Base-by-base conservation (phyloP, 116 monocot genomes). In the Cymodocea nodosa region DNA sequence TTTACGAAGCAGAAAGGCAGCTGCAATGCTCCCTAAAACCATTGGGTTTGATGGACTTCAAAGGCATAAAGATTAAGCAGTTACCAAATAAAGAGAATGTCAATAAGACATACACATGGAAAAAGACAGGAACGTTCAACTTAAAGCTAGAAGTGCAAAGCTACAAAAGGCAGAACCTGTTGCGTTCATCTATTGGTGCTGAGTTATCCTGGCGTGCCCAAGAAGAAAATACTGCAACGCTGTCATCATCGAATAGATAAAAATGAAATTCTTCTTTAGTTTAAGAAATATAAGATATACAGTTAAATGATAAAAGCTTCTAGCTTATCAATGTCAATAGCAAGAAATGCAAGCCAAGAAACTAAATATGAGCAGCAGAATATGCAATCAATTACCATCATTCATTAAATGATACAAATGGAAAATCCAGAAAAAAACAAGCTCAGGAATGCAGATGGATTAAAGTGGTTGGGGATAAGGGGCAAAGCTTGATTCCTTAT, bases 181-280 rank as follows among this genome's bases (percentile, higher is more conserved):
- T 44, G 17, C 36, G 15, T 22, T 57, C 68, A 68, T 56, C 68
- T 24, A 36, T 2, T 39, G 54, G 20, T 3, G 56, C 22, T 54
- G 4, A 13, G 36, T 73, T 56, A 62, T 74, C 25, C 9, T 77
- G 76, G 23, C 75, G 70, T 30, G 90, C 90, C 95, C 95, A 95
- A 11, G 95, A 80, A 62, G 90, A 76, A 68, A 95, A 95, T 54
- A 95, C 79, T 19, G 95, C 95, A 67, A 95, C 95, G 83, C 95
- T 95, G 76, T 56, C 23, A 8, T 23, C 56, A 56, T 9, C 0
- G 56, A 56, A 10, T 5, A 56, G 22, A 56, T 56, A 9, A 20
- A 16, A 56, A 44, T 44, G 8, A 44, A 44, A 44, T 6, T 6
- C 44, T 44, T 44, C 44, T 6, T 44, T 12, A 44, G 44, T 44